Evolutionary conservation across 179 eudicot species (phyloP).

Genomic region (Patellifolia procumbens): DNA sequence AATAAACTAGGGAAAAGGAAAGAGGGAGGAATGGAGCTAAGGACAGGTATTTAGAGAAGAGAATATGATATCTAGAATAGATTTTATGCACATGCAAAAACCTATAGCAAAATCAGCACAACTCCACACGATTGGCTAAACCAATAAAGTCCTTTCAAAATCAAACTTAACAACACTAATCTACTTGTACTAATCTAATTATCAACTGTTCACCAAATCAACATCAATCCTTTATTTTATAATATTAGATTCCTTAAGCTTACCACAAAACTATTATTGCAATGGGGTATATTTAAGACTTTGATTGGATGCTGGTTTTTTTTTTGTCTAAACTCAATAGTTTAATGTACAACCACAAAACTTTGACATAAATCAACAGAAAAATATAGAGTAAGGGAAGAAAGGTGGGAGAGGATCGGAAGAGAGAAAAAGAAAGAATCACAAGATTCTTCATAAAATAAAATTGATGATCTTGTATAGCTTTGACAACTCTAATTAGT

Average conservation of each 20-base stretch:
- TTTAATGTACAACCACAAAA: constrained; percentile 17
- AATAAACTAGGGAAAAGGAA: background rate
- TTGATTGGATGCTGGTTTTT: constrained; percentile 9
- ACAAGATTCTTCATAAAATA: constrained; percentile 13
- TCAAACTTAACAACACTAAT: constrained; percentile 1
- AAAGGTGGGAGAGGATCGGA: background rate
- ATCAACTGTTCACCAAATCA: constrained; percentile 27
- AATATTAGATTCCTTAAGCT: constrained; percentile 24
- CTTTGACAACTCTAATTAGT: constrained; percentile 14
- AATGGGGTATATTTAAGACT: background rate
- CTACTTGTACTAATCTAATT: background rate
- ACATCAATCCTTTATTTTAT: constrained; percentile 21
- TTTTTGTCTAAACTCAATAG: constrained; percentile 7
- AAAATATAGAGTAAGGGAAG: background rate
- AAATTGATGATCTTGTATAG: background rate
- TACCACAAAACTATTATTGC: constrained; percentile 3
- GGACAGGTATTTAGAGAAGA: background rate
- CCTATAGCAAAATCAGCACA: constrained; percentile 10
- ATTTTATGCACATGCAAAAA: constrained; percentile 32
- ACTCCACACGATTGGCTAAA: constrained; percentile 27
- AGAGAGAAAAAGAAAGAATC: constrained; percentile 7
- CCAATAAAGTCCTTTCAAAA: constrained; percentile 17
- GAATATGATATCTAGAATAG: constrained; percentile 33
- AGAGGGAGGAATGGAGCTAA: background rate
- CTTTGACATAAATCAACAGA: background rate